These are phyloP conservation scores for Ligustrum vulgare DNA, from an alignment of 257 asterid species.

Conservation along the genomic window DNA sequence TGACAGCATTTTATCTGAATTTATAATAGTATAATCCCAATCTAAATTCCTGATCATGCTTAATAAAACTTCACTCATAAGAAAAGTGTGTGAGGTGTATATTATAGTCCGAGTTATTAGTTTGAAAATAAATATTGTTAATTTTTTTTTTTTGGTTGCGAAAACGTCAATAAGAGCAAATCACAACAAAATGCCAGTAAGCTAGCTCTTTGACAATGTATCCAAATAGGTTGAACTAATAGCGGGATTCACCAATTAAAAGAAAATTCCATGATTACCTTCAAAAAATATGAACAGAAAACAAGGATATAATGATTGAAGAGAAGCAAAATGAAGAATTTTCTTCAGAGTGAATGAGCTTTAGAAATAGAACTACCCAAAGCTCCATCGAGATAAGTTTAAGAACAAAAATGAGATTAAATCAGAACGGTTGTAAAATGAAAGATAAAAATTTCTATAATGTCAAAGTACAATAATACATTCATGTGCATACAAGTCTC, in stretches of 20 bases:
- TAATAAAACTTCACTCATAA: not conserved
- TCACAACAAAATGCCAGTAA: no score
- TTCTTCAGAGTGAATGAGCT: not conserved
- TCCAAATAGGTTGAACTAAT: no score
- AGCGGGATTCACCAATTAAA: constrained; percentile 20
- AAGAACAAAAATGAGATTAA: not conserved
- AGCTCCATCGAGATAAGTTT: not conserved
- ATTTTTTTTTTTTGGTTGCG: no score
- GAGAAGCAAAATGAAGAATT: not conserved
- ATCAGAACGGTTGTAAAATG: not conserved
- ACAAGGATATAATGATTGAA: not conserved
- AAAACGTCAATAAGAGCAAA: no score
- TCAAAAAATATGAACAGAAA: not conserved
- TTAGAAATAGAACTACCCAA: not conserved
- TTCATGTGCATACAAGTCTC: not conserved
- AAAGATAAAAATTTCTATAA: not conserved
- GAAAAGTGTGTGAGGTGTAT: no score
- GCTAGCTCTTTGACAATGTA: no score
- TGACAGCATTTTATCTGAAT: not conserved
- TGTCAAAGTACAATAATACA: not conserved
- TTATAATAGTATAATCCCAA: not conserved
- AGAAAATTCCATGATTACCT: not conserved
- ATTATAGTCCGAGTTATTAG: no score
- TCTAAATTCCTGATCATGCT: not conserved
- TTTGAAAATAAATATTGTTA: no score